A percentile compares a stretch with the other conserved stretches of the same genome.
Conservation (phyloP, 768 basidiomycete species). For the Pholiota molesta region DNA sequence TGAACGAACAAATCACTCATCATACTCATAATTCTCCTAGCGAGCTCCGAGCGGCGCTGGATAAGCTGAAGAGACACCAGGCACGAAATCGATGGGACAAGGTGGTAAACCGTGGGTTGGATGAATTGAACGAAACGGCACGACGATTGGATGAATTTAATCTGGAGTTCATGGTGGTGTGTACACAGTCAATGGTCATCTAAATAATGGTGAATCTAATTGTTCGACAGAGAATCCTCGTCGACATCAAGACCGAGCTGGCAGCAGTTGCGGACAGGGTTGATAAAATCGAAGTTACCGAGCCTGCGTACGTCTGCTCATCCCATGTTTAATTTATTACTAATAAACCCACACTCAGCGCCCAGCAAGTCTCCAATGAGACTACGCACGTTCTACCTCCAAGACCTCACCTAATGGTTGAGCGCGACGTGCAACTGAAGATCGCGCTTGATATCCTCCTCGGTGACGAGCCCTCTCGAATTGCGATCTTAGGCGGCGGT, state of each 20-base stretch:
- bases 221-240: too few relatives aligned
- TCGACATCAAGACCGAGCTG: too few relatives aligned
- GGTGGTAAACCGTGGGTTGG: not conserved
- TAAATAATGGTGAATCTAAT: too few relatives aligned
- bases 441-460: not conserved
- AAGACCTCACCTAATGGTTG: not conserved
- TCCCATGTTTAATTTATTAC: too few relatives aligned
- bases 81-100: not conserved
- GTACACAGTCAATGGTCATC: not conserved
- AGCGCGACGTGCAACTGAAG: not conserved
- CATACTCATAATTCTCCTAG: too few relatives aligned
- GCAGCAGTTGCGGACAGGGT: too few relatives aligned
- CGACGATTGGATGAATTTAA: not conserved
- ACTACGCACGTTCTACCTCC: not conserved
- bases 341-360: too few relatives aligned
- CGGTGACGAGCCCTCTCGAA: conserved; percentile 1
- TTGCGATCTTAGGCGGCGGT: conserved; percentile 33
- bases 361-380: too few relatives aligned
- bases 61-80: not conserved
- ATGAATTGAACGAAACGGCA: not conserved
- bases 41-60: too few relatives aligned
- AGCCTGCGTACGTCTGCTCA: too few relatives aligned
- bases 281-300: too few relatives aligned
- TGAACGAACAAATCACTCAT: too few relatives aligned
- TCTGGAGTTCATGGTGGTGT: not conserved